Base-by-base conservation (phyloP, 2,329 filamentous ascomycete species). In the Shiraia sp. region DNA sequence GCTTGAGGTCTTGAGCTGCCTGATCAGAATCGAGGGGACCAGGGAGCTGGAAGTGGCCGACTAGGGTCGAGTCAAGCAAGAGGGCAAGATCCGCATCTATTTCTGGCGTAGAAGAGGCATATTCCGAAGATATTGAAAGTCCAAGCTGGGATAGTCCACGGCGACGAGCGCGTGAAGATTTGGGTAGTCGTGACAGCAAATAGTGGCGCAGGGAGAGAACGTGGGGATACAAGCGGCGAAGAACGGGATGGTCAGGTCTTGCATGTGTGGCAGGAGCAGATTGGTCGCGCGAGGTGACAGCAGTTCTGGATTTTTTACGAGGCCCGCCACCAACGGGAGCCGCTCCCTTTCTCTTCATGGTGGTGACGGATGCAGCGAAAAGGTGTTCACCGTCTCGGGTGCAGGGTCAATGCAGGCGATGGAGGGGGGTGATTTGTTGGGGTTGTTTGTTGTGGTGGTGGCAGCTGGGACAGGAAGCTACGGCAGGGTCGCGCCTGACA, bases 201-300 rank as follows among this genome's bases (percentile, higher is more conserved):
- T 89, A 88, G 43, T 86, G 76, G 56, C 89, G 83, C 42, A 96
- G 73, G 0, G 83, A 83, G 40, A 81, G 67, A 10, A 90, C 78
- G 32, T 77, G 70, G 6, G 77, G 70, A 69, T 90, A 95, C 70
- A 85, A 87, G 47, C 79, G 78, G 32, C 76, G 76, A 42, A 95
- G 75, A 24, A 93, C 78, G 39, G 82, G 80, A 61, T 89, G 84
- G 42, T 71, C 68, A 39, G 73, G 58, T 45, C 42, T 30, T 34
- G 51, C n/a, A 50, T 53, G 44, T 53, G 57, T 59, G 65, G 62
- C 61, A 55, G 30, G 36, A 46, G 57, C 38, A 60, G 64, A 68
- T 66, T 66, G 62, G 64, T 51, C 45, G 36, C 42, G 34, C 13
- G 39, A 27, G 36, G 42, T 39, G 37, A 43, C 38, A 17, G 47